Evolutionary conservation across 805 yeast genomes (phyloP).

Genomic region (Zygoascus ofunaensis): DNA sequence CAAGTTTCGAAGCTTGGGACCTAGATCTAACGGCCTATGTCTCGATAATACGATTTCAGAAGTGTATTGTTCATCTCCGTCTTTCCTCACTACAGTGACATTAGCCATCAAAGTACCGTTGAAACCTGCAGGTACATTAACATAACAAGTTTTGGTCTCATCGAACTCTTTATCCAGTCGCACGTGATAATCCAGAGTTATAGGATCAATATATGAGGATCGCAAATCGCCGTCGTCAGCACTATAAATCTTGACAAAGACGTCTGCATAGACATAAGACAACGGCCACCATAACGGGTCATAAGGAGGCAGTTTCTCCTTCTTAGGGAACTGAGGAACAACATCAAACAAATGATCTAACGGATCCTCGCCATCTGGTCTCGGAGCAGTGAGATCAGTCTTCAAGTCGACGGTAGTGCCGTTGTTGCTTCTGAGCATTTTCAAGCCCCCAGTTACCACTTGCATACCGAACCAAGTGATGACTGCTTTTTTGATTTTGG

Average conservation of each 20-base stretch:
- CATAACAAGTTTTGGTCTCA: not conserved
- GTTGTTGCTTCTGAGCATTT: not conserved
- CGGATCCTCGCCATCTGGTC: not conserved
- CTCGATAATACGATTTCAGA: not conserved
- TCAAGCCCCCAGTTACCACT: not conserved
- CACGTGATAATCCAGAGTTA: not conserved
- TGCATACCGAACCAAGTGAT: conserved; percentile 2
- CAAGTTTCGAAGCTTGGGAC: not conserved
- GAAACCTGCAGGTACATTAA: conserved; percentile 1
- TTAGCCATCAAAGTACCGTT: conserved; percentile 1
- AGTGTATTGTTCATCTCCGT: not conserved
- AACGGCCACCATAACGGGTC: conserved; percentile 4
- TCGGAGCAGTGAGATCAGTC: not conserved
- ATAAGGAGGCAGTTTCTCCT: not conserved
- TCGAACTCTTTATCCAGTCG: conserved; percentile 2
- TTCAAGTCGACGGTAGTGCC: not conserved
- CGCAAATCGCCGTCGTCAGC: not conserved
- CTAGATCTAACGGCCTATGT: not conserved
- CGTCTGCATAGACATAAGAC: not conserved
- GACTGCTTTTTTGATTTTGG: not conserved
- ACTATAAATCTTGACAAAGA: not conserved
- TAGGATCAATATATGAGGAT: not conserved
- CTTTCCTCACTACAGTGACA: not conserved
- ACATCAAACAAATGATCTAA: not conserved
- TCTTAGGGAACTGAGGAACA: not conserved